phyloP scores from a whole-genome alignment of 345 rosid genomes.

The Pistacia integerrima region DNA sequence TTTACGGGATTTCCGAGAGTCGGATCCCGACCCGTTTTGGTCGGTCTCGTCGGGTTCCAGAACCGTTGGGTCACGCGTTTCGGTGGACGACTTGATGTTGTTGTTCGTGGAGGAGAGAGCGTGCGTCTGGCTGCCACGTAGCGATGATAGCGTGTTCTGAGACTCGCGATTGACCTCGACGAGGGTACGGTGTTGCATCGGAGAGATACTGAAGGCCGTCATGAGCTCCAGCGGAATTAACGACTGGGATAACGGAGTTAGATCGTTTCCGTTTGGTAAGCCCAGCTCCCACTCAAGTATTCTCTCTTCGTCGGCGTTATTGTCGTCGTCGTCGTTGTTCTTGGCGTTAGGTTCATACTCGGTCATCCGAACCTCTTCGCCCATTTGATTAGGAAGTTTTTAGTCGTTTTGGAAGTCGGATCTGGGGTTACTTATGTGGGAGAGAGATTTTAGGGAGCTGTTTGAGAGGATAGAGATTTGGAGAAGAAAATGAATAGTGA shows the following conservation, averaged over 20 bases:
- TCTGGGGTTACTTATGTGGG: constrained; percentile 5
- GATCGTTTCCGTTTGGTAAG: constrained; percentile 64
- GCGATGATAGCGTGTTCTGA: constrained; percentile 55
- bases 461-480: constrained; percentile 23
- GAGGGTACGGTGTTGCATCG: constrained; percentile 50
- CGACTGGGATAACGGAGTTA: constrained; percentile 71
- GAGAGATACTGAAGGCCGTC: constrained; percentile 80
- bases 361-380: constrained; percentile 50
- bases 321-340: neutral
- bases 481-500: neutral
- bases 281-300: constrained; percentile 89
- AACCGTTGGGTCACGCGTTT: constrained; percentile 26
- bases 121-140: constrained; percentile 43
- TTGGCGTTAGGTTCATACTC: constrained; percentile 26
- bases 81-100: constrained; percentile 38
- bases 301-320: constrained; percentile 54
- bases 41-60: constrained; percentile 49
- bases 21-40: constrained; percentile 58
- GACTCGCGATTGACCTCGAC: constrained; percentile 80
- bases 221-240: constrained; percentile 79
- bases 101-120: constrained; percentile 35
- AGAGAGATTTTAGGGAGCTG: constrained; percentile 33
- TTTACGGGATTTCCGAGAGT: constrained; percentile 61
- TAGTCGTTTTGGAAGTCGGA: neutral
- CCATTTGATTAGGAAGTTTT: constrained; percentile 22